Base-by-base conservation (phyloP, 495 filamentous ascomycete species). In the Penicillium malachiteum region DNA sequence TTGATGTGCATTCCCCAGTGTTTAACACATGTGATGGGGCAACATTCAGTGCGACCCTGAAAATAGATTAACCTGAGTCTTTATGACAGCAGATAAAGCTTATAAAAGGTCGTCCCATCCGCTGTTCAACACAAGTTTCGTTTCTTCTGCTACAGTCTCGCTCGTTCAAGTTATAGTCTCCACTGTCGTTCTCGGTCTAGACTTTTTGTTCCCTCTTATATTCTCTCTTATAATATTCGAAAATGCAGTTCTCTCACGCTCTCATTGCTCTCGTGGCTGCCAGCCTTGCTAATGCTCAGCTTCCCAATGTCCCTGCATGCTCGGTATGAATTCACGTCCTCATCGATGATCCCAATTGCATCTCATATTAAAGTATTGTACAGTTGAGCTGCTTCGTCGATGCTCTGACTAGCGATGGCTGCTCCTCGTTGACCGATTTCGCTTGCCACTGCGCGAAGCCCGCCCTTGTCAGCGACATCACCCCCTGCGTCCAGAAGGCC, bases 371-470 rank as follows among this genome's bases (percentile, higher is more conserved):
- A 60, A 21, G 52, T 16, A 9, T 40, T 33, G 44, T 46, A 43
- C 45, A 80, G 77, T 52, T 79, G 16, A 58, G 58, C 58, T 81
- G 78, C 65, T 76, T 80, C 56, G 30, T 79, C 52, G 48, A 39
- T 17, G 68, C 71, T 39, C 63, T 81, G 44, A 52, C 55, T 37
- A 57, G 39, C 37, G 77, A 80, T 58, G 77, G 77, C 50, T 81
- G 78, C 67, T 58, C 66, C 13, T 14, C 34, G 18, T 55, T 80
- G 40, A 71, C 66, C 41, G 77, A 81, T 65, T 81, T 81, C 56
- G 69, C 70, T 50, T 81, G 78, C 64, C 78, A 81, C 65, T 81
- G 78, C 64, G 64, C 73, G 60, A 78, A 78, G 61, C 58, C 72
- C 42, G 47, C 60, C 8, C 69, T 81, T 26, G 66, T 78, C 43